These are phyloP conservation scores for Cyclotella distinguenda DNA, from an alignment of 108 stramenopile genomes.

Conservation along the genomic window DNA sequence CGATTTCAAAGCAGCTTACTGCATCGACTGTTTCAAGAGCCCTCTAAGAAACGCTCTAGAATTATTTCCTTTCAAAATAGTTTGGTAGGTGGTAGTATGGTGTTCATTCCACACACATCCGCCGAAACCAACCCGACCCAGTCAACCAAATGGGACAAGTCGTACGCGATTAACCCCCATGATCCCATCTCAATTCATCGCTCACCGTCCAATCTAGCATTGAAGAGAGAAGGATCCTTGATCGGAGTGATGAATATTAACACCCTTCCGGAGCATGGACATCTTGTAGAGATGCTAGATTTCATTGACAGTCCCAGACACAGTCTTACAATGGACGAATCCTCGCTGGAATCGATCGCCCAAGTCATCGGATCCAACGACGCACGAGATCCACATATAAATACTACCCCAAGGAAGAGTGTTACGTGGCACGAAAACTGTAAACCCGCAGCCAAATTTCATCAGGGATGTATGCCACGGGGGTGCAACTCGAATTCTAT, in stretches of 20 bases:
- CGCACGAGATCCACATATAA: too few species aligned
- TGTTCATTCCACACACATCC: too few species aligned
- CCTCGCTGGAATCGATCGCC: not conserved
- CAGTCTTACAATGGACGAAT: not conserved
- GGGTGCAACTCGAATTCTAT: not conserved
- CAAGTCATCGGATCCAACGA: not conserved
- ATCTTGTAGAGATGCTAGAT: not conserved
- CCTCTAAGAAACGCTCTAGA: too few species aligned
- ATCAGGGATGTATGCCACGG: not conserved
- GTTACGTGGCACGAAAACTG: not conserved
- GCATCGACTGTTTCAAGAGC: too few species aligned
- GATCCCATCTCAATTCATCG: not conserved
- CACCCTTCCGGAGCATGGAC: not conserved
- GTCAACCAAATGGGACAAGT: too few species aligned
- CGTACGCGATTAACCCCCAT: not conserved
- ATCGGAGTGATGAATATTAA: not conserved
- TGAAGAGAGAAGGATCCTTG: not conserved
- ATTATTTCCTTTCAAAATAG: too few species aligned
- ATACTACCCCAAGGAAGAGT: not conserved
- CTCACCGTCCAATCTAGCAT: not conserved
- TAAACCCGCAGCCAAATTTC: not conserved
- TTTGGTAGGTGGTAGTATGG: too few species aligned
- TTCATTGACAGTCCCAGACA: not conserved
- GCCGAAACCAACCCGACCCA: too few species aligned
- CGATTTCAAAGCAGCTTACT: too few species aligned